Conservation (phyloP, 169 alveolate genomes). For the Ichthyophthirius multifiliis region DNA sequence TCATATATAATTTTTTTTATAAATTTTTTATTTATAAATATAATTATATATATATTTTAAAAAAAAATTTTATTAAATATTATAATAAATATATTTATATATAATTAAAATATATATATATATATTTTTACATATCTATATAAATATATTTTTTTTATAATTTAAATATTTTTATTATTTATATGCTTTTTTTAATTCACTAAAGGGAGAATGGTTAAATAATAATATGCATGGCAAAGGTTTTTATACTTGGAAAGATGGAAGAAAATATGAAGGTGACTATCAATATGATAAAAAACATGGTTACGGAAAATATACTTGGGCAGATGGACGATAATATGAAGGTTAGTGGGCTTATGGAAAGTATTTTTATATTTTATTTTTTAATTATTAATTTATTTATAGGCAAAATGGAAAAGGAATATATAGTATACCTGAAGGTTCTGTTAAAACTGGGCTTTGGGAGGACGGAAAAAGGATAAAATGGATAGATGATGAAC, state of each 20-base stretch:
- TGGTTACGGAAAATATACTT: slow-evolving; percentile 71
- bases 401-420: slow-evolving; percentile 21
- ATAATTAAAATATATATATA: not conserved
- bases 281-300: slow-evolving; percentile 69
- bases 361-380: not conserved
- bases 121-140: no score
- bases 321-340: slow-evolving; percentile 76
- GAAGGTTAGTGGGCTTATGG: slow-evolving; percentile 42
- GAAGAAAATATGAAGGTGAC: slow-evolving; percentile 87
- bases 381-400: not conserved
- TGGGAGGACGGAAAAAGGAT: slow-evolving; percentile 73
- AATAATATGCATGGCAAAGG: slow-evolving; percentile 73
- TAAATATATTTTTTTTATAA: no score
- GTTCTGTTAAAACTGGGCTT: slow-evolving; percentile 37
- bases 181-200: no score
- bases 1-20: no score
- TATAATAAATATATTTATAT: not conserved
- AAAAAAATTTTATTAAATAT: no score
- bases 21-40: no score
- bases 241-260: slow-evolving; percentile 72
- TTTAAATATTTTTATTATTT: no score
- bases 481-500: slow-evolving; percentile 61
- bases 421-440: not conserved
- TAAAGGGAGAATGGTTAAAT: slow-evolving; percentile 45
- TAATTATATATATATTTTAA: no score